Evolutionary conservation across 2,329 filamentous ascomycete species (phyloP), one percentile per base, ranked within the genome.

Genomic region (Colletotrichum cereale): DNA sequence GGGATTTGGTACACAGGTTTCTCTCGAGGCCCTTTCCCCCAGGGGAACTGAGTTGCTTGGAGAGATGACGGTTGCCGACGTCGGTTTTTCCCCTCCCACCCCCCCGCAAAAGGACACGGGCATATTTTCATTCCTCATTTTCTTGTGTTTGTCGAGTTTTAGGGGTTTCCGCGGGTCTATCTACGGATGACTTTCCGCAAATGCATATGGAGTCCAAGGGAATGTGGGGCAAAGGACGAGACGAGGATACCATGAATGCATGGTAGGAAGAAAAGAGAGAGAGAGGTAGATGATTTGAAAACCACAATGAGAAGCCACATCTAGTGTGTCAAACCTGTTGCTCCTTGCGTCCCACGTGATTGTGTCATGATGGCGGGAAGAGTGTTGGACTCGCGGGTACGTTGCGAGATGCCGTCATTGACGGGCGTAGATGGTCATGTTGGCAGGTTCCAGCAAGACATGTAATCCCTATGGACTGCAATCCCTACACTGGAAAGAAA

Each of bases 241-340:
- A 71, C 36, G 64, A 64, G 53, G 44, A 72, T 69, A 69, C 60
- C 69, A 69, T 69, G 60, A 72, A 60, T 55, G 44, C 69, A 72
- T 69, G 69, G 65, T 57, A 24, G 31, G 40, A 36, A 60, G 60
- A 40, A 31, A 52, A 53, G 63, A 47, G 38, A 11, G 40, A 42
- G 65, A 24, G 48, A 65, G 29, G 65, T 64, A 72, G 69, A 69
- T 36, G 65, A 61, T 52, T 58, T 60, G 58, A 52, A 29, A 52
- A 31, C 29, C 61, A 61, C 62, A 48, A 26, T 16, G 65, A 72
- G 66, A 68, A 64, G 24, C 31, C 69, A 60, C 66, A 72, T 55
- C 34, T 24, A 24, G 57, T 62, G 65, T 63, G 68, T 52, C 36
- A 47, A 53, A 50, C 5, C 53, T 62, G 58, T 26, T 16, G 29